Evolutionary conservation across 768 basidiomycete genomes (phyloP), one percentile per base, ranked within the genome.

Genomic region (Agaricus blazei): DNA sequence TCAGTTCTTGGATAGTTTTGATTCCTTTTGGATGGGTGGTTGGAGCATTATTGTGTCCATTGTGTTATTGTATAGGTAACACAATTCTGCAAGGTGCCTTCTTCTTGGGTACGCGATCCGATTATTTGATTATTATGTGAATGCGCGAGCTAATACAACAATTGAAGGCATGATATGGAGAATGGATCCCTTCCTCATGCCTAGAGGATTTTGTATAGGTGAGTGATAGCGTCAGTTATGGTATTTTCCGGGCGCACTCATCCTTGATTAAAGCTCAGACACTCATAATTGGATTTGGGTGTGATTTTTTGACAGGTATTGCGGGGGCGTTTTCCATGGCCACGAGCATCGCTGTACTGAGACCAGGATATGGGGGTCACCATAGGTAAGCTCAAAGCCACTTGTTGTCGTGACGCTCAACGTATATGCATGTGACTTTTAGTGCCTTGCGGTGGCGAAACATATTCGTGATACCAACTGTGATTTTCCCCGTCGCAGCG

Each of bases 171-270:
- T 87, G 68, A 72, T 83, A 12, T 86, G 81, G 75, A 65, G 68
- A 49, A 87, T 88, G 85, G 71, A 83, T 59, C 82, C 85, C 0
- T 71, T 69, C 48, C 63, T 56, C 19, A 88, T 88, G 84, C 82
- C 84, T 8, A 68, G 63, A 36, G 59, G 63, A 28, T 87, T 88
- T 59, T 87, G 86, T 61, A 67, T 80, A 36, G 72, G 83, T 83
- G 60, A 58, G 76, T 65, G 48, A 44, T 42, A 9, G 31, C 38
- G 1, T 23, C 26, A 47, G 1, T 3, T 27, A 29, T 51, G 38
- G 36, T 2, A 55, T 14, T 43, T 19, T 49, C 7, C 19, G 19
- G 19, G 19, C 19, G 19, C 19, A 19, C 37, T 53, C 24, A 52
- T 41, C 15, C 52, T 36, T 36, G 31, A 5, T 36, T 29, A 9